A percentile compares a stretch with the other conserved stretches of the same genome.
These are phyloP conservation scores for Lojkania enalia DNA, from an alignment of 2,329 filamentous ascomycete species.

Conservation along the genomic window DNA sequence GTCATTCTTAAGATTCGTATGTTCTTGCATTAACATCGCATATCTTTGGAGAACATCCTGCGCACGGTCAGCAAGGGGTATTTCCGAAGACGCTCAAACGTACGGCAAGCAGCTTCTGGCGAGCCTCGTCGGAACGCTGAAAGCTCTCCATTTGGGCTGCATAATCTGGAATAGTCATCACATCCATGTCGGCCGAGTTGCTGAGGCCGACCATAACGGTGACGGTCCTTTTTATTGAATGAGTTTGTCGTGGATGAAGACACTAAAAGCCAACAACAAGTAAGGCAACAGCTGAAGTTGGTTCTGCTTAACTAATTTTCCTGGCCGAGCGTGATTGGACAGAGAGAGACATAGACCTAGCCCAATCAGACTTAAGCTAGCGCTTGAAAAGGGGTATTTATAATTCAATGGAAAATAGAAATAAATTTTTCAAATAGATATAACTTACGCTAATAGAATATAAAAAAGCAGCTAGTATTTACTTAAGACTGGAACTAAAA, in stretches of 20 bases:
- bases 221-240: too few relatives aligned
- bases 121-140: conserved; percentile 40
- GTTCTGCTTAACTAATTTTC: conserved; percentile 1
- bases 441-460: too few relatives aligned
- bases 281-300: conserved; percentile 8
- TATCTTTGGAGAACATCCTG: conserved; percentile 39
- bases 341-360: too few relatives aligned
- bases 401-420: too few relatives aligned
- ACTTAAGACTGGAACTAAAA: too few relatives aligned
- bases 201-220: conserved; percentile 20
- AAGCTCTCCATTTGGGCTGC: conserved; percentile 37
- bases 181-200: conserved; percentile 21
- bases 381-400: too few relatives aligned
- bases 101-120: conserved; percentile 41
- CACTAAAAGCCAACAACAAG: neutral
- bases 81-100: conserved; percentile 8
- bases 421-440: too few relatives aligned
- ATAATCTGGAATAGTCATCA: conserved; percentile 19
- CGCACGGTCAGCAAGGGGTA: conserved; percentile 14
- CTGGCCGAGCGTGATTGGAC: too few relatives aligned
- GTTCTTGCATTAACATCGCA: conserved; percentile 26
- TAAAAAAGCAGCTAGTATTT: too few relatives aligned
- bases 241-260: neutral
- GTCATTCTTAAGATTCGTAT: conserved; percentile 34
- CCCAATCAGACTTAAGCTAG: too few relatives aligned